Evolutionary conservation across 345 rosid species (phyloP), one percentile per base, ranked within the genome.

Genomic region (Euphorbia peplus): DNA sequence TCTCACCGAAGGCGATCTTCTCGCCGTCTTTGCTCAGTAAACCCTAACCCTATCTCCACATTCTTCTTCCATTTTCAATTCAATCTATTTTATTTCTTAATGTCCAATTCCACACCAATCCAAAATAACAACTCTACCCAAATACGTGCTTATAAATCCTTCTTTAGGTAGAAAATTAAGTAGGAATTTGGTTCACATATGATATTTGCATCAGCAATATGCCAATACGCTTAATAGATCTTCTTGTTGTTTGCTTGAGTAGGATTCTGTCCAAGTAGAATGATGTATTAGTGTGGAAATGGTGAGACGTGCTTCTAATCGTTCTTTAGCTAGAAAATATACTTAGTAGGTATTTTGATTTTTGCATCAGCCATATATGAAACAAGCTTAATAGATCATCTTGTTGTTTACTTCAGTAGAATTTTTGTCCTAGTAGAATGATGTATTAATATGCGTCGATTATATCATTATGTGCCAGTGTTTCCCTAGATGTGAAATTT

Each of bases 1-100:
- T 39, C 99, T 95, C 78, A 91, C 95, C 21, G 97, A 91, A 75
- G 99, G 97, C 42, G 99, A 95, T 73, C 89, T 95, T 72, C 97
- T 95, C 60, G 96, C 99, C 16, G 85, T 91, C 56, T 93, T 93
- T 68, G 79, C 97, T 7, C 99, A 91, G 97, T 93, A 78, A 79
- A 80, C 72, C 44, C 60, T 8, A n/a, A n/a, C n/a, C n/a, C n/a
- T 12, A 8, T 21, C 18, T 59, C 9, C 24, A 12, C 21, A n/a
- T n/a, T n/a, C n/a, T n/a, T n/a, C 53, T 54, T 14, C 48, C 26
- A 41, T 12, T 22, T 65, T 60, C 35, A 6, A 7, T 11, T 6
- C n/a, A n/a, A n/a, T 0, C 14, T n/a, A n/a, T n/a, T n/a, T n/a
- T n/a, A n/a, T n/a, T n/a, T n/a, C n/a, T n/a, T n/a, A n/a, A n/a